Base-by-base conservation (phyloP, 78 protist species). In the Guillardia theta region DNA sequence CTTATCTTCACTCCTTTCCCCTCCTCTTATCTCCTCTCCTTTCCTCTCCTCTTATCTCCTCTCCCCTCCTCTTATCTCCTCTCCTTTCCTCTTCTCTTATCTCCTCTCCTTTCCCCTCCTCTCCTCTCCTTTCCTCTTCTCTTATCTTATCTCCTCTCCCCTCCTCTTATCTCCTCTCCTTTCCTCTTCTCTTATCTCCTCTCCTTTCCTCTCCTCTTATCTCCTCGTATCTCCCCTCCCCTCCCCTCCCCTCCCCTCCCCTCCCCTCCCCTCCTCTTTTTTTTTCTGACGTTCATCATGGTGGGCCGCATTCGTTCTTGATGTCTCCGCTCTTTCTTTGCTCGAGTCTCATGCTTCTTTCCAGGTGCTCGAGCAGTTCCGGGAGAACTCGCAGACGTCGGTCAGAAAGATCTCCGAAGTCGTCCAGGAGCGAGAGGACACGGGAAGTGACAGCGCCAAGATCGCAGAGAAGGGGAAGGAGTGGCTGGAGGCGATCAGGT, bases 361-460 rank as follows among this genome's bases (percentile, higher is more conserved):
- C 39, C 70, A 58, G 70, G 70, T 70, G 41, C 83, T 70, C 41
- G 83, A 70, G 45, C 83, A 70, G 83, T 70, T 70, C 41, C 36
- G 9, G 41, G 45, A 4, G 46, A 70, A 70, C 83, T 9, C 41
- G 4, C 46, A 24, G 41, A 24, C 45, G 46, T 70, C 83, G n/a
- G 21, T 70, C 41, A 22, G 12, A 12, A 12, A 24, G 36, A 70
- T 70, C 83, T 43, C n/a, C n/a, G 6, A 4, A 15, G 41, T 58
- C 27, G 27, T 1, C 27, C 27, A 3, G 27, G 1, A 58, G 70
- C 70, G 27, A 24, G 6, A 58, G 70, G 70, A 1, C 27, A 30
- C 21, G 27, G 27, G 27, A 8, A 30, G 39, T 8, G 70, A 58
- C 27, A 30, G 70, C 70, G 3, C 70, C 27, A 27, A 30, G 70